A percentile compares a stretch with the other conserved stretches of the same genome.
These are phyloP conservation scores for Trypanosoma vivax DNA, from an alignment of 208 protist species.

Conservation along the genomic window DNA sequence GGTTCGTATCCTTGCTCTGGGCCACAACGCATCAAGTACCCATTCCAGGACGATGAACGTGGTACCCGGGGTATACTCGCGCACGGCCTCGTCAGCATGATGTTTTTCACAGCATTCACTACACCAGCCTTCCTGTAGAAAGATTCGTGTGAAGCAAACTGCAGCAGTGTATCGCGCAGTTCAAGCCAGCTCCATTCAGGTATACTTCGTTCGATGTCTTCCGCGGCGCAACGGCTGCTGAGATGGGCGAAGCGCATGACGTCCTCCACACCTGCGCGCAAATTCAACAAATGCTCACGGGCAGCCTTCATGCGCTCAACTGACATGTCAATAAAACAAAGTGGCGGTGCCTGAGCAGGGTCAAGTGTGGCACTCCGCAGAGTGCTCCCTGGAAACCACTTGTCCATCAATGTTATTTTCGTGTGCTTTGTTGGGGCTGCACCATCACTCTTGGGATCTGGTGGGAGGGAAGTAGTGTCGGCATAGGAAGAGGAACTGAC, in stretches of 20 bases:
- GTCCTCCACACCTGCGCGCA: constrained; percentile 66
- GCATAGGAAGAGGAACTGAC: not conserved
- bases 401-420: constrained; percentile 44
- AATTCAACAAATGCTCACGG: constrained; percentile 51
- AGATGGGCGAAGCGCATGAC: constrained; percentile 7
- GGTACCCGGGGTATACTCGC: not conserved
- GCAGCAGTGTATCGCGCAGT: constrained; percentile 17
- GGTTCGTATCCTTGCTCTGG: constrained; percentile 35
- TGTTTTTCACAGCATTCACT: constrained; percentile 5
- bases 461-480: not conserved
- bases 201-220: not conserved
- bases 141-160: constrained; percentile 6
- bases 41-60: constrained; percentile 26
- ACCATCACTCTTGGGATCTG: not conserved
- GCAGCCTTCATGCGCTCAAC: constrained; percentile 38
- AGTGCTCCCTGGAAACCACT: constrained; percentile 67
- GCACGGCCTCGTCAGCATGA: not conserved
- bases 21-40: constrained; percentile 35
- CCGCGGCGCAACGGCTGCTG: not conserved
- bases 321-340: constrained; percentile 32
- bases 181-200: constrained; percentile 20
- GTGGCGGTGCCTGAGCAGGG: constrained; percentile 31
- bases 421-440: not conserved
- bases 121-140: constrained; percentile 9
- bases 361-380: constrained; percentile 61